Evolutionary conservation across 2,329 filamentous ascomycete genomes (phyloP), one percentile per base, ranked within the genome.

Genomic region (Colletotrichum sublineola): DNA sequence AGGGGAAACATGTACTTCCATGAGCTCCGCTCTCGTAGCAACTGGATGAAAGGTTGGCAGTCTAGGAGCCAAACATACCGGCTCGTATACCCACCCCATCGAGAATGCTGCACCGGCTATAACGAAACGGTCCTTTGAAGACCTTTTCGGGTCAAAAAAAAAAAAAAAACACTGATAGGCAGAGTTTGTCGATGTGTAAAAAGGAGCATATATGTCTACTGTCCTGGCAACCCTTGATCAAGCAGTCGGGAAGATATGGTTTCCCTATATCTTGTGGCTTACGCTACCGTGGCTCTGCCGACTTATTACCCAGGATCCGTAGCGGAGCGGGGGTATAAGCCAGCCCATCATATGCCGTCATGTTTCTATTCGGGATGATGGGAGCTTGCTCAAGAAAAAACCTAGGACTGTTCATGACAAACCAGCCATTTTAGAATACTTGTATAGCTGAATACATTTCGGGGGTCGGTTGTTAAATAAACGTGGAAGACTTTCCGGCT

Each of bases 381-480:
- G 29, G 40, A 4, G 15, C 29, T 15, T 36, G 9, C 29, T 61
- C 18, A 18, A 61, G 57, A 46, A 6, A 18, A 0, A 20, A 15
- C 24, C 5, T 31, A 7, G 5, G 18, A 11, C 5, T n/a, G 14
- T 33, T 36, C 33, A 18, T 20, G 15, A 33, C 24, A 8, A 46
- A 20, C 29, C 58, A 31, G 33, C 38, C 42, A n/a, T n/a, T 46
- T 46, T 5, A 9, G 2, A 20, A 56, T n/a, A 40, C 64, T 15
- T 68, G 68, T 31, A 24, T 14, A 63, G 68, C 64, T 68, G 64
- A 63, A 63, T 50, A 57, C 33, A n/a, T 55, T 3, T 14, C 2
- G 9, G 0, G 42, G 31, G 15, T 9, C 40, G 24, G 24, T 24
- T 24, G 24, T 24, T 24, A 24, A 12, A 50, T n/a, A 6, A 24